A percentile compares a stretch with the other conserved stretches of the same genome.
Conservation (phyloP, 2,329 filamentous ascomycete species). For the Fusarium sp. region DNA sequence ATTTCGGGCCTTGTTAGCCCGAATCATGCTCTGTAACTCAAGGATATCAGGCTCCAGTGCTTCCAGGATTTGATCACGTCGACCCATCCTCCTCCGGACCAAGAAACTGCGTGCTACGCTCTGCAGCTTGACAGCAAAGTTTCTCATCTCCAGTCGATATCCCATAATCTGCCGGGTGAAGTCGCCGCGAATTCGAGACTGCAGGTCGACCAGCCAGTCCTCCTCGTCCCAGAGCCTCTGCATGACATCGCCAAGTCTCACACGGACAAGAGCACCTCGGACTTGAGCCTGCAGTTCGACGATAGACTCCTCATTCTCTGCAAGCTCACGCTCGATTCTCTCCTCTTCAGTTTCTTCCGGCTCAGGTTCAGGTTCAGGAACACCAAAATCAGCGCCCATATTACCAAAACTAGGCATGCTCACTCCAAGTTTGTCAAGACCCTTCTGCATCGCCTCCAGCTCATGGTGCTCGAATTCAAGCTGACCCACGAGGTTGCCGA, state of each 20-base stretch:
- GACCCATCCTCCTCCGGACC: conserved; percentile 67
- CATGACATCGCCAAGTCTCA: conserved; percentile 83
- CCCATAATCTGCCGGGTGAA: conserved; percentile 82
- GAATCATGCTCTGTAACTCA: conserved; percentile 80
- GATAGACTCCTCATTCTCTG: conserved; percentile 75
- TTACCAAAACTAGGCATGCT: conserved; percentile 98
- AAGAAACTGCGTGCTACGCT: conserved; percentile 79
- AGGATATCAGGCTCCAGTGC: conserved; percentile 75
- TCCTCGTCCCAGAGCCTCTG: conserved; percentile 89
- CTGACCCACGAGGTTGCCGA: conserved; percentile 95
- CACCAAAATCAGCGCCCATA: conserved; percentile 94
- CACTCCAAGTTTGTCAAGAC: conserved; percentile 91
- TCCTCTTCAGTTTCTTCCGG: conserved; percentile 91
- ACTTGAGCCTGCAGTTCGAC: conserved; percentile 86
- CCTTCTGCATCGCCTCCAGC: conserved; percentile 94
- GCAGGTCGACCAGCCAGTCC: conserved; percentile 77
- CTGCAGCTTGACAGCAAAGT: conserved; percentile 81
- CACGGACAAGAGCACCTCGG: conserved; percentile 77
- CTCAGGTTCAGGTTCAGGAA: conserved; percentile 74
- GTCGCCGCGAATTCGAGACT: conserved; percentile 86
- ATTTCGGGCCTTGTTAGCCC: conserved; percentile 70
- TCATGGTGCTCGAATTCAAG: conserved; percentile 98
- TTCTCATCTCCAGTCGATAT: conserved; percentile 83
- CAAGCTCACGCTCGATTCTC: conserved; percentile 79
- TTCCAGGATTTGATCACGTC: conserved; percentile 72